phyloP scores from a whole-genome alignment of 176 grass and related monocot species.

The Neostapfia colusana region DNA sequence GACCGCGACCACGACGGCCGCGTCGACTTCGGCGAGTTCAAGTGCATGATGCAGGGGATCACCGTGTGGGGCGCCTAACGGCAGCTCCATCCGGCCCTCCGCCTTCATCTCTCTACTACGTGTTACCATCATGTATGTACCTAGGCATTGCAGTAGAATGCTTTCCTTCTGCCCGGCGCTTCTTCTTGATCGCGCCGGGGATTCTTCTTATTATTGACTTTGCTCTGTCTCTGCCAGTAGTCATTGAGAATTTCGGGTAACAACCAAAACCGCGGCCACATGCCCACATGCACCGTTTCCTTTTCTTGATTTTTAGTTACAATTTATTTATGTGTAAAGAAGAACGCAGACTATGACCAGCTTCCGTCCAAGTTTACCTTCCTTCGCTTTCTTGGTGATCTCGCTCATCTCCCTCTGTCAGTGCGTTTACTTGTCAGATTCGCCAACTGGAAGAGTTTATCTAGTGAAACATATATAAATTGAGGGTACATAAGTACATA shows the following conservation, averaged over 20 bases:
- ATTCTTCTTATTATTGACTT: conserved; percentile 35
- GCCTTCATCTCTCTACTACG: not conserved
- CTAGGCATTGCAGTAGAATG: conserved; percentile 17
- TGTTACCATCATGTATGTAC: conserved; percentile 47
- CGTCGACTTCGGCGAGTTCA: conserved; percentile 95
- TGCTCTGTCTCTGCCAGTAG: conserved; percentile 22
- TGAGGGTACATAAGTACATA: not conserved
- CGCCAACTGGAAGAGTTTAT: not conserved
- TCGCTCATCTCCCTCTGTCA: not conserved
- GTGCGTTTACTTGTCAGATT: not conserved
- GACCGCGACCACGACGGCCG: conserved; percentile 73
- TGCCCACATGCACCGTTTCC: not conserved
- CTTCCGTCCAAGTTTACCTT: conserved; percentile 16
- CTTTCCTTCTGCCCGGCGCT: not conserved
- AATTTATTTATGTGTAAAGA: conserved; percentile 23
- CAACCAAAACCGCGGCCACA: not conserved
- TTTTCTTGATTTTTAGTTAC: not conserved
- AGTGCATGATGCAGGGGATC: conserved; percentile 93
- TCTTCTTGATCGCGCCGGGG: conserved; percentile 32
- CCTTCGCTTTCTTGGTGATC: conserved; percentile 24
- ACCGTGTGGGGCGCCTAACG: conserved; percentile 60
- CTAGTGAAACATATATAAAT: not conserved
- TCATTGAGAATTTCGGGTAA: conserved; percentile 5
- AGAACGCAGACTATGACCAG: conserved; percentile 34
- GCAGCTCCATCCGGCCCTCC: not conserved